Base-by-base conservation (phyloP, 2,329 filamentous ascomycete species). In the Ophiosphaerella herpotricha region DNA sequence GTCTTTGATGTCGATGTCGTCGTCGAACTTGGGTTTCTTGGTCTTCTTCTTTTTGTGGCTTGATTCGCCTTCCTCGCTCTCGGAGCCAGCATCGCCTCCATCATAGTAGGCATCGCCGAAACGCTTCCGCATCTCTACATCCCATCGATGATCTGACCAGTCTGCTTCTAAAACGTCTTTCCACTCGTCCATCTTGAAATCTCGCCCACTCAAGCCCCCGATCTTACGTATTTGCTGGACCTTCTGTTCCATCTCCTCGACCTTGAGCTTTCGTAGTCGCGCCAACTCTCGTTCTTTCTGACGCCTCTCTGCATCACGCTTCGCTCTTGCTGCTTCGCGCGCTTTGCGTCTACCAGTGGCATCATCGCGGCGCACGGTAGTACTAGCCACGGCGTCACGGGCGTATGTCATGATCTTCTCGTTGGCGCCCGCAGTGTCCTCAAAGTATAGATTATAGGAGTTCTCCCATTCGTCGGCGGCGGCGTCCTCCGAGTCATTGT, bases 1-100 rank as follows among this genome's bases (percentile, higher is more conserved):
- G 71, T 96, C 93, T 54, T 89, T 91, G 77, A 99, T 97, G 69
- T 97, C 92, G 63, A 99, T 97, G 70, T 99, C 94, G 66, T 97
- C 91, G 64, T 97, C 90, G 88, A 93, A 99, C 55, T 85, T 89
- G 8, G 90, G 91, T 76, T 96, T 96, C 80, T 90, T 91, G 8
- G 82, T 75, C 59, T 84, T 85, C 67, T 83, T 85, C 70, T 84
- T 85, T 46, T 68, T 73, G 46, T 67, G 68, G 18, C 53, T 61
- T 42, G 68, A 49, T 4, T 26, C 77, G 7, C 74, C 79, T 3
- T 64, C 68, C 2, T 64, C 68, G 26, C 57, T 61, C 9, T 66
- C 70, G 1, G 53, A 57, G 6, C 35, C 63, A 6, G 77, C 81
- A 11, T 89, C 85, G 9, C 77, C 74, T 42, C 87, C 82, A 8